Conservation (phyloP, 2,329 filamentous ascomycete species). For the Stagonosporopsis cucurbitacearum region DNA sequence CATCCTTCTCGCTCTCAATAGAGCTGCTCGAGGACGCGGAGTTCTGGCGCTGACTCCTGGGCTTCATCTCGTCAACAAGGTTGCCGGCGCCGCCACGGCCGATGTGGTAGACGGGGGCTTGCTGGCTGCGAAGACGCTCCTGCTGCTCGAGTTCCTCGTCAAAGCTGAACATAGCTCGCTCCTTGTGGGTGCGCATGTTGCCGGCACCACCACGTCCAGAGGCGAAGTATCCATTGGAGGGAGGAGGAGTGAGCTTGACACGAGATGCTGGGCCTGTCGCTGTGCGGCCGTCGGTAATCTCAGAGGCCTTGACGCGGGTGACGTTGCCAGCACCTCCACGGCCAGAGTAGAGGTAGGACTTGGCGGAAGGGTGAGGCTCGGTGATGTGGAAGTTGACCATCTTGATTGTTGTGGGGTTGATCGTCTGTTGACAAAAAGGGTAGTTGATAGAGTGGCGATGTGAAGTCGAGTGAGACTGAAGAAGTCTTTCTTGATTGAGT, state of each 20-base stretch:
- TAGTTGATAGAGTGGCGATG: slow-evolving; percentile 15
- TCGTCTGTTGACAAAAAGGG: slow-evolving; percentile 9
- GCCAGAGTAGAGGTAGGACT: slow-evolving; percentile 60
- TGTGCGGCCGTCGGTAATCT: slow-evolving; percentile 57
- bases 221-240: slow-evolving; percentile 62
- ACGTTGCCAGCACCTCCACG: slow-evolving; percentile 67
- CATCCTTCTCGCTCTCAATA: slow-evolving; percentile 37
- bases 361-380: slow-evolving; percentile 67
- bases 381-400: slow-evolving; percentile 60
- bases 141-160: slow-evolving; percentile 69
- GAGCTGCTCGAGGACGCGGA: slow-evolving; percentile 38
- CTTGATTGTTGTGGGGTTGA: slow-evolving; percentile 31
- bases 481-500: slow-evolving; percentile 8
- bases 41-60: slow-evolving; percentile 35
- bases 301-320: slow-evolving; percentile 61
- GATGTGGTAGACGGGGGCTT: slow-evolving; percentile 68
- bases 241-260: slow-evolving; percentile 56
- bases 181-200: slow-evolving; percentile 63
- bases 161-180: slow-evolving; percentile 71
- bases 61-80: slow-evolving; percentile 51
- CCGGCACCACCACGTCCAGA: slow-evolving; percentile 72
- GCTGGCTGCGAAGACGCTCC: slow-evolving; percentile 59
- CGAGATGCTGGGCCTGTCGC: slow-evolving; percentile 57
- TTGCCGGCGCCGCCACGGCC: slow-evolving; percentile 69
- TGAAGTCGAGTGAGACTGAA: slow-evolving; percentile 24